phyloP scores from a whole-genome alignment of 306 rosid genomes.

The Argentina anserina region DNA sequence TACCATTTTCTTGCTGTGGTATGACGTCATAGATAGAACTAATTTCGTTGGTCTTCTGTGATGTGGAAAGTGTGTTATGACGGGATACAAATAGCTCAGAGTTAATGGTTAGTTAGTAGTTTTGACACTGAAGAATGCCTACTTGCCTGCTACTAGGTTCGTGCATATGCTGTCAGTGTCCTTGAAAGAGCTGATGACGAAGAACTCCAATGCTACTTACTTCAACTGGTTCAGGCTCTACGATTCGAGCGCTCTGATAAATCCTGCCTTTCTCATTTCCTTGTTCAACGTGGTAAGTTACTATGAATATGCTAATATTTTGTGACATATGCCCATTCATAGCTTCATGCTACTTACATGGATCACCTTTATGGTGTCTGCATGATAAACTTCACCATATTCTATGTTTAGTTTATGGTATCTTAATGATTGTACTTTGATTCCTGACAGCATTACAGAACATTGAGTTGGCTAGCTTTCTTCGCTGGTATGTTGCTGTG shows the following conservation, averaged over 20 bases:
- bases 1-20: neutral
- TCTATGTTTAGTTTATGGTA: slow-evolving; percentile 12
- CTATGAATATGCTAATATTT: too few relatives aligned
- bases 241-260: slow-evolving; percentile 96
- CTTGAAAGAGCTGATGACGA: slow-evolving; percentile 99
- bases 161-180: slow-evolving; percentile 98
- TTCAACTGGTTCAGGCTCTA: slow-evolving; percentile 98
- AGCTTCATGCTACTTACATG: too few relatives aligned
- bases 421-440: slow-evolving; percentile 38
- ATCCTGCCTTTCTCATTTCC: slow-evolving; percentile 87
- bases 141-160: slow-evolving; percentile 56
- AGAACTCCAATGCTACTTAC: slow-evolving; percentile 94
- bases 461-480: slow-evolving; percentile 96
- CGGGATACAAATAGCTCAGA: neutral
- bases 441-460: slow-evolving; percentile 69
- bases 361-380: too few relatives aligned
- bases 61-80: neutral
- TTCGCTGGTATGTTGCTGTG: slow-evolving; percentile 98
- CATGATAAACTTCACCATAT: slow-evolving; percentile 30
- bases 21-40: neutral
- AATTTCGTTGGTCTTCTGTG: neutral
- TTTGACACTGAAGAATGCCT: slow-evolving; percentile 12
- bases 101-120: neutral
- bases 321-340: too few relatives aligned
- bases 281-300: slow-evolving; percentile 83